Evolutionary conservation across 495 filamentous ascomycete species (phyloP), one percentile per base, ranked within the genome.

Genomic region (Penicillium crystallinum): DNA sequence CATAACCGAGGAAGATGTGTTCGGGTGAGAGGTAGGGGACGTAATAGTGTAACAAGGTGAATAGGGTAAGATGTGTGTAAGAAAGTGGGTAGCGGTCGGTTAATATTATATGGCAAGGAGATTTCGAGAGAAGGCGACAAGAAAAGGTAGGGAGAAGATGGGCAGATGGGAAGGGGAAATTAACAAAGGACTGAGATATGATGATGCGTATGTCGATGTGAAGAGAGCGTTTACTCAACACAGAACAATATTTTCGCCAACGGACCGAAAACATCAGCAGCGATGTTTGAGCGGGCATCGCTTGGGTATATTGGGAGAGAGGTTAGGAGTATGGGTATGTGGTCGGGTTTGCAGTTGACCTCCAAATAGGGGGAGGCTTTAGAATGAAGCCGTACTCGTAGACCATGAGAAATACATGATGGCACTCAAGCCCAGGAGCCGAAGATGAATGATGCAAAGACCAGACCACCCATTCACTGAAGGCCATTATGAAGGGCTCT

Each of bases 1-100:
- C 58, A 59, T 64, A 53, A 51, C 50, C 33, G 35, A 52, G 38
- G 35, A 36, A 46, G 25, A 39, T 34, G 15, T 29, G 23, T n/a
- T 47, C 15, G 21, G 38, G 46, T 6, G 11, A 14, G 21, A 30
- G 27, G 45, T 2, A 33, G 43, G 44, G 14, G 11, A 23, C 12
- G 38, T 29, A 22, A 33, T 41, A 30, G 21, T 29, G 27, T 46
- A 30, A 33, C 18, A 34, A 42, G 33, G 19, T 29, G 6, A 36
- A 21, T 19, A 18, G 7, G 46, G 22, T 18, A 23, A 34, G 38
- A 34, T 29, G 29, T 22, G 27, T 31, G 34, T 38, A 23, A 30
- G 12, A 14, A 18, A 17, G 18, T n/a, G n/a, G 23, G 34, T 12
- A 38, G 34, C 4, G 15, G 22, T 14, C 19, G 25, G 2, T 8